Evolutionary conservation across 345 rosid species (phyloP).

Genomic region (Moricandia arvensis): DNA sequence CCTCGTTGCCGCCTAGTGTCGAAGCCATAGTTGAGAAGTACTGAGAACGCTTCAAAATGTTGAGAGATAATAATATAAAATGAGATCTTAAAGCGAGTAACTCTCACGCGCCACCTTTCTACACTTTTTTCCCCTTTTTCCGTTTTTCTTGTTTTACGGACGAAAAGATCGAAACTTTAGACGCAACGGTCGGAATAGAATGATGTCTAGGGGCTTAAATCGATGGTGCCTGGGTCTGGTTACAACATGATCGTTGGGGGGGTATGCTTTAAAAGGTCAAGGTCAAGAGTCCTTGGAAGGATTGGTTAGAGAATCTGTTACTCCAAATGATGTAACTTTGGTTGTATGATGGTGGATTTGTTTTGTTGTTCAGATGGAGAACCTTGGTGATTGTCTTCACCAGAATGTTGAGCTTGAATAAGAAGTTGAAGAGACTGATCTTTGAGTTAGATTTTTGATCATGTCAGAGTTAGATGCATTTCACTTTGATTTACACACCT

Average conservation of each 20-base stretch:
- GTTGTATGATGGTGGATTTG: not conserved
- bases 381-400: no score
- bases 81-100: not conserved
- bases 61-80: not conserved
- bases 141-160: not conserved
- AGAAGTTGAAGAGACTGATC: no score
- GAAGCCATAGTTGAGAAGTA: constrained; percentile 16
- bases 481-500: no score
- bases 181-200: not conserved
- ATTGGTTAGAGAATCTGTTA: not conserved
- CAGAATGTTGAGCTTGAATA: no score
- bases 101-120: not conserved
- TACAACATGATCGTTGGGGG: no score
- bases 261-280: not conserved
- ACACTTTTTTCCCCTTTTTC: not conserved
- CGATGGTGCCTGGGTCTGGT: not conserved
- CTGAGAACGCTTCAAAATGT: not conserved
- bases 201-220: not conserved
- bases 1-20: constrained; percentile 10
- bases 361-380: no score
- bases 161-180: not conserved
- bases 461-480: no score
- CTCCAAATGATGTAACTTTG: not conserved
- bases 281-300: not conserved
- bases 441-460: no score